Percentiles rank a stretch among this genome's conserved stretches.
Evolutionary conservation across 306 rosid species (phyloP).

Genomic region (Vicia sativa): DNA sequence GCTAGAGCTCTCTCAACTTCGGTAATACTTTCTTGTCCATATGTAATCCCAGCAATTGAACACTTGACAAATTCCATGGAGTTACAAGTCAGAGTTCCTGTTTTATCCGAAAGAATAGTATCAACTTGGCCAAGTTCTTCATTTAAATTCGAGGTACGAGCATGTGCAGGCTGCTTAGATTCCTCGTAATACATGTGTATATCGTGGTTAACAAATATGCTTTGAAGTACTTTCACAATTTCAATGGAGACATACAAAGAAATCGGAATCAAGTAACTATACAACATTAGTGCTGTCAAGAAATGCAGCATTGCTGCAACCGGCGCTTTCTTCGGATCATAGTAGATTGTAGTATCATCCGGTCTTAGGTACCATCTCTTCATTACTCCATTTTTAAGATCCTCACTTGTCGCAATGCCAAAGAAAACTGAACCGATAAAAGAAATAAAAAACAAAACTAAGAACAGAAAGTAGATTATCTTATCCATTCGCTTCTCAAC

Average conservation of each 20-base stretch:
- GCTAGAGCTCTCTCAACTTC: constrained; percentile 94
- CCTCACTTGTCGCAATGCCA: constrained; percentile 67
- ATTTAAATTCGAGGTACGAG: constrained; percentile 90
- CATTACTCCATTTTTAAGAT: constrained; percentile 57
- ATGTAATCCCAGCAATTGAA: constrained; percentile 83
- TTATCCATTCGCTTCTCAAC: constrained; percentile 86
- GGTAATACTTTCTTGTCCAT: constrained; percentile 77
- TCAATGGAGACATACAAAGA: constrained; percentile 94
- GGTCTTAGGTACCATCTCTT: constrained; percentile 93
- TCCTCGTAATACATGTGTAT: constrained; percentile 80
- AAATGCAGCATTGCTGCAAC: constrained; percentile 72
- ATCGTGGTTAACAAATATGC: constrained; percentile 80
- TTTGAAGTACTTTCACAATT: constrained; percentile 92
- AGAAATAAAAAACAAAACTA: constrained; percentile 61
- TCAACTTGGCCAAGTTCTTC: constrained; percentile 98
- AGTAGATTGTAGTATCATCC: constrained; percentile 67
- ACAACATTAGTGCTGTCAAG: constrained; percentile 78
- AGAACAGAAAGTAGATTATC: constrained; percentile 72
- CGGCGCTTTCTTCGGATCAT: constrained; percentile 60
- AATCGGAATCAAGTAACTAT: constrained; percentile 86
- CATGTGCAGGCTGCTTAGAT: constrained; percentile 82
- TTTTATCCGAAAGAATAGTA: constrained; percentile 88
- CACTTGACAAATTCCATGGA: constrained; percentile 97
- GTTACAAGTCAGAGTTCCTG: constrained; percentile 94
- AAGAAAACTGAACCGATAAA: constrained; percentile 63